Base-by-base conservation (phyloP, 192 early-diverging fungal genomes). In the Mortierella claussenii region DNA sequence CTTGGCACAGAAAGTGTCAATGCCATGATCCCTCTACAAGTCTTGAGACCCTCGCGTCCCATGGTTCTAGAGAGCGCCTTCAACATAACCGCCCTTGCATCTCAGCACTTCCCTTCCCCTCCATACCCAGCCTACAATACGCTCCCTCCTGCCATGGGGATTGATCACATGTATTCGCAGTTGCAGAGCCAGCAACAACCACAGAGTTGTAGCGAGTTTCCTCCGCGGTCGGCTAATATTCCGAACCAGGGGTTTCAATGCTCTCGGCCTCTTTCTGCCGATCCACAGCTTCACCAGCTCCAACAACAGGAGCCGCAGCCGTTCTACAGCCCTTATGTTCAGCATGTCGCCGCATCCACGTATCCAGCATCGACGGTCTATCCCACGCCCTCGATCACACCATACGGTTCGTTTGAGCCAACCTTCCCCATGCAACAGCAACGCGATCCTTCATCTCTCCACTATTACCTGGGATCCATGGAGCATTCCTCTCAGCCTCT, bases 121-220 rank as follows among this genome's bases (percentile, higher is more conserved):
- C 30, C 50, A 18, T 32, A 31, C 18, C 28, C 50, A 8, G 27
- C 30, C 12, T 53, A 18, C 18, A 53, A 31, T 18, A 27, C 24
- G 18, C 12, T 53, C 2, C 26, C 5, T 12, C 4, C 11, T 32
- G 6, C 31, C 12, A 27, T n/a, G 7, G 18, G 10, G 18, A 58
- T 58, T 2, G 11, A 43, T 37, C 52, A 55, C 17, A 8, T n/a
- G 31, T 33, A 55, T 3, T 26, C 3, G 11, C 55, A 57, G 20
- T 30, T 34, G 26, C 60, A 62, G 10, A 20, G 28, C 32, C 61
- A 64, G 23, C 51, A 54, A 30, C 37, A 44, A 51, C n/a, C 47
- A 55, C 7, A 20, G n/a, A 13, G n/a, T 6, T 53, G 28, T 18
- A 32, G 37, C 8, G 13, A 40, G 37, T 40, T 10, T 7, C 37